These are phyloP conservation scores for Jamesozyma lodderae DNA, from an alignment of 805 yeast genomes.

Conservation along the genomic window DNA sequence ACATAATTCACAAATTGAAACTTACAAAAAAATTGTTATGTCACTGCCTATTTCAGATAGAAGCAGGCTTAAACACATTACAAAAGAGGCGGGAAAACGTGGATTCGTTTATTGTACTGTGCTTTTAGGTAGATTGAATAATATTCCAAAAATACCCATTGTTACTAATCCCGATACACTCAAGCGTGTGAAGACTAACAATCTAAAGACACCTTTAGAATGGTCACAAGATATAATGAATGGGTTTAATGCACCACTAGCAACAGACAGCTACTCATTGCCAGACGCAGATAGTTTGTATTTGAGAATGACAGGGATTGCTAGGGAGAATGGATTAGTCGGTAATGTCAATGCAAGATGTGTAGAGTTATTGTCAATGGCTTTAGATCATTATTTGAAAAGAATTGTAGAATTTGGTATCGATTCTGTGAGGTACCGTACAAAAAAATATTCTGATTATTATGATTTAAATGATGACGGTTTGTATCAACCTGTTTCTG, in stretches of 20 bases:
- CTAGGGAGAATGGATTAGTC: constrained; percentile 82
- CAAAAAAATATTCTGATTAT: constrained; percentile 35
- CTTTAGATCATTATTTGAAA: constrained; percentile 73
- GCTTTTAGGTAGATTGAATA: constrained; percentile 53
- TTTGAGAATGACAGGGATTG: constrained; percentile 65
- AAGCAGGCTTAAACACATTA: constrained; percentile 71
- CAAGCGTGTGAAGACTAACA: constrained; percentile 26
- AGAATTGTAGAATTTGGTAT: constrained; percentile 64
- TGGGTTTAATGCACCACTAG: constrained; percentile 72
- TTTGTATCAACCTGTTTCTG: constrained; percentile 22
- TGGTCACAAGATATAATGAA: constrained; percentile 92
- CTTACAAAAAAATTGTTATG: constrained; percentile 76
- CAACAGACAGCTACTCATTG: constrained; percentile 67
- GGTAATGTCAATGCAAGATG: constrained; percentile 73
- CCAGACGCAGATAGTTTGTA: constrained; percentile 71
- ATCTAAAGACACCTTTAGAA: constrained; percentile 42
- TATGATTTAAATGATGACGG: constrained; percentile 29
- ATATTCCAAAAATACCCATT: constrained; percentile 73
- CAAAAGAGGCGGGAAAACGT: constrained; percentile 73
- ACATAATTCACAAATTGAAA: constrained; percentile 64
- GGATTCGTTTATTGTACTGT: constrained; percentile 63
- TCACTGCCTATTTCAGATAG: constrained; percentile 79
- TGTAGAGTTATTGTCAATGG: constrained; percentile 68
- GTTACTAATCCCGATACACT: constrained; percentile 31
- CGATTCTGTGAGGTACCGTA: constrained; percentile 59